Conservation (phyloP, 2,329 filamentous ascomycete species). For the Claviceps sp. region DNA sequence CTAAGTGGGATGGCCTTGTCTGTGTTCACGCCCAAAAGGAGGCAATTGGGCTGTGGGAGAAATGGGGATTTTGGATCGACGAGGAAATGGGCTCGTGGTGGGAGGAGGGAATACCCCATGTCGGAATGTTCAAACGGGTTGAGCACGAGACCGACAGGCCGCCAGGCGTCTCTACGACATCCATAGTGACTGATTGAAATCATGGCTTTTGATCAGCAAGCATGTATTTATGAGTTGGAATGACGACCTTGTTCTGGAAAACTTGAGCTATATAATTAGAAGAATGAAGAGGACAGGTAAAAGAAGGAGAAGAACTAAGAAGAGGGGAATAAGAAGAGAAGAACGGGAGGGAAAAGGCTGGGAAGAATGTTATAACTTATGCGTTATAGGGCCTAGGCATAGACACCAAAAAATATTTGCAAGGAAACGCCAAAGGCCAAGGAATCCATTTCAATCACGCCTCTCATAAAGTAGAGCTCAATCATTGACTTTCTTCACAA, state of each 20-base stretch:
- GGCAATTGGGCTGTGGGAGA: constrained; percentile 52
- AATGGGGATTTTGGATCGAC: constrained; percentile 62
- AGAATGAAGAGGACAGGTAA: neutral
- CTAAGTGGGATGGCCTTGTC: constrained; percentile 60
- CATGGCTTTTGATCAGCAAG: neutral
- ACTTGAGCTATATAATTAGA: no score
- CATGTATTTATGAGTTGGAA: neutral
- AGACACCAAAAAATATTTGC: neutral
- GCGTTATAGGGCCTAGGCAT: neutral
- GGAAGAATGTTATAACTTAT: no score
- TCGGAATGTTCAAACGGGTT: constrained; percentile 60
- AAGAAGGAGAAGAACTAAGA: neutral
- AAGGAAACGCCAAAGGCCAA: neutral
- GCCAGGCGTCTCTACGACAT: neutral
- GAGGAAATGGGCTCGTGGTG: constrained; percentile 61
- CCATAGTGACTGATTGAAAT: neutral
- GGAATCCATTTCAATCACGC: neutral
- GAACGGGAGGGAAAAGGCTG: no score
- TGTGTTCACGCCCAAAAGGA: constrained; percentile 66
- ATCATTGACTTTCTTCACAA: no score
- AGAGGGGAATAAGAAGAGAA: no score
- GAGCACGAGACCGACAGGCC: constrained; percentile 12
- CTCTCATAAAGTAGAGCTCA: no score
- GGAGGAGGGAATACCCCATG: constrained; percentile 73
- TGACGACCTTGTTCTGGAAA: neutral